Conservation (phyloP, 2,329 filamentous ascomycete genomes). For the Hypocreales sp. region DNA sequence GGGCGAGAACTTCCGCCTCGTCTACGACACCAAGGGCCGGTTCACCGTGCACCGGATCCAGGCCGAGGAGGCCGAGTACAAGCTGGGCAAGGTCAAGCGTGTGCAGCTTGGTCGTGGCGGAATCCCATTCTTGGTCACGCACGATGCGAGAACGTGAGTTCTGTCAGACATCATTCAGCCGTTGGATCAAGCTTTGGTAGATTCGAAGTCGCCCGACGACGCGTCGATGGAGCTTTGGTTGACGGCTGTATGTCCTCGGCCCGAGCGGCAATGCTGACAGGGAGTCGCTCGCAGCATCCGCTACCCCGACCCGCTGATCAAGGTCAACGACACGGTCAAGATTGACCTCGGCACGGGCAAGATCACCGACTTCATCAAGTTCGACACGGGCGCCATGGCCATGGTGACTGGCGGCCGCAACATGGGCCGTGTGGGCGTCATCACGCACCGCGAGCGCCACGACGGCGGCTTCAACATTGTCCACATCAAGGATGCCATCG, state of each 20-base stretch:
- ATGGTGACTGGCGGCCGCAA: constrained; percentile 99
- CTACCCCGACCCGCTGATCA: constrained; percentile 95
- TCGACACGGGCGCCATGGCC: constrained; percentile 94
- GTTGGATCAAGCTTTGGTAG: constrained; percentile 99
- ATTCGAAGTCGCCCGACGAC: constrained; percentile 22
- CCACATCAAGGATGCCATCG: constrained; percentile 99
- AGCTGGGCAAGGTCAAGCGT: constrained; percentile 99
- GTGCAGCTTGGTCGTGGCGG: constrained; percentile 98
- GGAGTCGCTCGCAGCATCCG: constrained; percentile 57
- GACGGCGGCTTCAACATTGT: constrained; percentile 99
- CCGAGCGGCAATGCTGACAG: constrained; percentile 13
- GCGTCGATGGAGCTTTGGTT: constrained; percentile 17
- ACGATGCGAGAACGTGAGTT: constrained; percentile 99
- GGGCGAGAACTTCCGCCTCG: constrained; percentile 98
- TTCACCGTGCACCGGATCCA: constrained; percentile 99
- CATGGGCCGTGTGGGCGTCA: constrained; percentile 99
- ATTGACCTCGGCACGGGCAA: constrained; percentile 94
- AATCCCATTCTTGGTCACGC: constrained; percentile 99
- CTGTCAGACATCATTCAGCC: constrained; percentile 97
- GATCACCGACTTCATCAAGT: constrained; percentile 95
- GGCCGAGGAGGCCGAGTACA: constrained; percentile 97
- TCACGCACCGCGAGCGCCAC: constrained; percentile 99
- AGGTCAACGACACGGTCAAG: constrained; percentile 99
- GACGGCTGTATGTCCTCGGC: constrained; percentile 37
- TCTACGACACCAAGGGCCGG: constrained; percentile 99